Evolutionary conservation across 148 eudicot genomes (phyloP).

Genomic region (Rhododendron ferrugineum): DNA sequence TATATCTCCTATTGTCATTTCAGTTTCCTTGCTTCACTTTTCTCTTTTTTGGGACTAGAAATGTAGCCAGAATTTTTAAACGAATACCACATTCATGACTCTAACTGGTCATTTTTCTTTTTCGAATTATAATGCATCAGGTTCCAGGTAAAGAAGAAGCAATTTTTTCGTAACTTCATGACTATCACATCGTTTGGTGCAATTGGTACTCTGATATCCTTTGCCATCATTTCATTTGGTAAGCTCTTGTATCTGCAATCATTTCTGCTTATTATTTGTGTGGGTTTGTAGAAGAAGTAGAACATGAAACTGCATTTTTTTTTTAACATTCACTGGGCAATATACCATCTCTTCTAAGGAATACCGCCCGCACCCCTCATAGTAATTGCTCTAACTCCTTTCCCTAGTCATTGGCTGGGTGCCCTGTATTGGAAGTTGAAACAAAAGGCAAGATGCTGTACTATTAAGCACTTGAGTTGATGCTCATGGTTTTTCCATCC

Average conservation of each 20-base stretch:
- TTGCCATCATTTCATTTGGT: slow-evolving; percentile 68
- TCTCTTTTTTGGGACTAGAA: background rate
- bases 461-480: background rate
- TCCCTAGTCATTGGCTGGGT: background rate
- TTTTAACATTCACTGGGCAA: background rate
- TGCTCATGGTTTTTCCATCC: background rate
- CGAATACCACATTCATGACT: background rate
- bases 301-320: background rate
- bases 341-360: background rate
- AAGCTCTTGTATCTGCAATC: slow-evolving; percentile 12
- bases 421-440: background rate
- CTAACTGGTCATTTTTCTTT: background rate
- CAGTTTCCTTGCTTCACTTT: background rate
- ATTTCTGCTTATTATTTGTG: background rate
- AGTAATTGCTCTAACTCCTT: background rate
- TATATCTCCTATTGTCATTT: background rate
- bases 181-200: slow-evolving; percentile 72
- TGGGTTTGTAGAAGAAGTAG: background rate
- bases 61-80: background rate
- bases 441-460: background rate
- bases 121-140: slow-evolving; percentile 29
- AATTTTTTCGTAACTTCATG: slow-evolving; percentile 72
- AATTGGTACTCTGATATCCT: slow-evolving; percentile 68
- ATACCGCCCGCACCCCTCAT: background rate
- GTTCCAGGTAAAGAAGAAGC: slow-evolving; percentile 86